A percentile compares a stretch with the other conserved stretches of the same genome.
Conservation (phyloP, 805 yeast species). For the Clavispora phyllophila region DNA sequence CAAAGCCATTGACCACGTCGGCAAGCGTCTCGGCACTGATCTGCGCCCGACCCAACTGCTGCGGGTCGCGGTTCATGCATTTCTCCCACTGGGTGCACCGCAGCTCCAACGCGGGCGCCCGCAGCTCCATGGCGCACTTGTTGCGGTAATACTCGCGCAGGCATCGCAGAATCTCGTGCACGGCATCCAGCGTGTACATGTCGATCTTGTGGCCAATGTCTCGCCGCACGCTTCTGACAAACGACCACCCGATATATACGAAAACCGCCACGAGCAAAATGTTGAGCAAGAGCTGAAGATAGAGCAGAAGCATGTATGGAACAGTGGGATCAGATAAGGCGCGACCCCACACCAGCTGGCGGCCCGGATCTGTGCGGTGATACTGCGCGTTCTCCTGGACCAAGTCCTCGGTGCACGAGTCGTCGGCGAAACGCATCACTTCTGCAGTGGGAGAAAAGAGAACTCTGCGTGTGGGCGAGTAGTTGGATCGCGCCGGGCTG, state of each 20-base stretch:
- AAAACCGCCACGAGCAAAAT: conserved; percentile 45
- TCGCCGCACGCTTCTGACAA: conserved; percentile 49
- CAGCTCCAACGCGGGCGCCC: conserved; percentile 72
- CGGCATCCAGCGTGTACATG: conserved; percentile 52
- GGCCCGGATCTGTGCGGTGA: not conserved
- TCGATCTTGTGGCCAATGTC: conserved; percentile 74
- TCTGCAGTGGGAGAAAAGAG: conserved; percentile 11
- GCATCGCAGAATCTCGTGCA: conserved; percentile 65
- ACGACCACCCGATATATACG: conserved; percentile 46
- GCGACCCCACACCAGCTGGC: not conserved
- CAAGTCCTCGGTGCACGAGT: conserved; percentile 1
- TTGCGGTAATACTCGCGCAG: conserved; percentile 64
- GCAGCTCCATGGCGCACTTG: conserved; percentile 56
- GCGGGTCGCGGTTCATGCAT: conserved; percentile 81
- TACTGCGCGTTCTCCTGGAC: not conserved
- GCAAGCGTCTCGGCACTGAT: conserved; percentile 81
- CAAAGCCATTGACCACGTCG: conserved; percentile 71
- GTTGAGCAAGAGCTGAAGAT: conserved; percentile 61
- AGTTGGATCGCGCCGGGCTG: conserved; percentile 1
- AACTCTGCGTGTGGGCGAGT: not conserved
- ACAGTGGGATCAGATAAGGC: conserved; percentile 36
- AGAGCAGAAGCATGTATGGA: conserved; percentile 57
- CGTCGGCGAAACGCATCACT: conserved; percentile 3
- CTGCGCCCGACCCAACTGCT: conserved; percentile 57
- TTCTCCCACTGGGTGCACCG: conserved; percentile 70